Base-by-base conservation (phyloP, 2,329 filamentous ascomycete species). In the Microcyclospora tardicrescens region DNA sequence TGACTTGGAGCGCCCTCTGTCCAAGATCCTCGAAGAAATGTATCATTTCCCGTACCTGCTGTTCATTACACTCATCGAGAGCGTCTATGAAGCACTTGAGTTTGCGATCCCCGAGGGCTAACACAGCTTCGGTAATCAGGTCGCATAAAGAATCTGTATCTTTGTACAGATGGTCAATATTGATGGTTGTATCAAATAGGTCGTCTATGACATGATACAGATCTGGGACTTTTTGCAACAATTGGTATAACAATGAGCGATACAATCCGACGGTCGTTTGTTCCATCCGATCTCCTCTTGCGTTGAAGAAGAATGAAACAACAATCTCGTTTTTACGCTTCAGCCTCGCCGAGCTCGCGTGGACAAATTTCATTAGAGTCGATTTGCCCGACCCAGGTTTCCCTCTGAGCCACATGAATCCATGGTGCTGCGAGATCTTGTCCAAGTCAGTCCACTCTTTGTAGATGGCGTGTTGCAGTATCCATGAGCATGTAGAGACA, bases 221-320 rank as follows among this genome's bases (percentile, higher is more conserved):
- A 0, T 62, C 52, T 0, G 59, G 53, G 1, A 54, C 39, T 0
- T 51, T 44, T 0, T 56, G 15, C 0, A 75, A 49, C 0, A 75
- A 49, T 30, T 75, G 68, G 1, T 56, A 43, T 0, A 75, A 38
- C 0, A 75, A 38, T 0, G 69, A 69, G 2, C 70, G 60, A 42
- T 71, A 73, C 52, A 75, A 61, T 0, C 73, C 72, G 0, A 54
- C 24, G 0, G 60, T 56, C 0, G 68, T 63, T 37, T 57, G 69
- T 33, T 75, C 67, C 6, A 68, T 47, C 5, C 51, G 16, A 0
- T 55, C 52, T 0, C 66, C 67, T 36, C 64, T 52, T 0, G 66
- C 66, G 39, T 69, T 65, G 56, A 71, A 71, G 55, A 70, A 71
- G 47, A 69, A 71, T 0, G 61, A 63, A 1, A 67, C 39, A 0